These are phyloP conservation scores for Kwoniella dejecticola DNA, from an alignment of 768 basidiomycete genomes.

Conservation along the genomic window DNA sequence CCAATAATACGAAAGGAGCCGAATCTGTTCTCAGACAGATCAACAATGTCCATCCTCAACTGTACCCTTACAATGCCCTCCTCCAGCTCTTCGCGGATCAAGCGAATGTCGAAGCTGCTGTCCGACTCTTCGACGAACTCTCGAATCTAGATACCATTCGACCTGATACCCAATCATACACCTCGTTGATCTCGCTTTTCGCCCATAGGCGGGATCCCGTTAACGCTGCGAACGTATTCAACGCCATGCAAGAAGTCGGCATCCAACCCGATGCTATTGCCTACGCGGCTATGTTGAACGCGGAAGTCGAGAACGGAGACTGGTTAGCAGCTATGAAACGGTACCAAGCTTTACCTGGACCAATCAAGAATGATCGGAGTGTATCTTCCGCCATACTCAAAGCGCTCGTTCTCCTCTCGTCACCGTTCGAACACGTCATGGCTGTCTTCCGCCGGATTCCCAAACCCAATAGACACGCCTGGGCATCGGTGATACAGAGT, in stretches of 20 bases:
- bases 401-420: slow-evolving; percentile 77
- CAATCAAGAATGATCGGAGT: slow-evolving; percentile 47
- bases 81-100: slow-evolving; percentile 34
- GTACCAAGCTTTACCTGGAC: slow-evolving; percentile 64
- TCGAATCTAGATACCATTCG: slow-evolving; percentile 55
- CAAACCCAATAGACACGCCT: slow-evolving; percentile 60
- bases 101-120: slow-evolving; percentile 31
- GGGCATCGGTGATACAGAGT: slow-evolving; percentile 73
- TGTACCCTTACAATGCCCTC: slow-evolving; percentile 31
- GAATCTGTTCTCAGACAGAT: slow-evolving; percentile 20
- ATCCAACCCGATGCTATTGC: slow-evolving; percentile 40
- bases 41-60: slow-evolving; percentile 11
- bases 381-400: slow-evolving; percentile 78
- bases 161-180: slow-evolving; percentile 65
- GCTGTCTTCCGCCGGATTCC: slow-evolving; percentile 61
- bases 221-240: slow-evolving; percentile 69
- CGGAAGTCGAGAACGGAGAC: slow-evolving; percentile 74
- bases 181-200: slow-evolving; percentile 68
- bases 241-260: slow-evolving; percentile 61
- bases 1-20: slow-evolving; percentile 32
- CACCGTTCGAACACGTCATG: slow-evolving; percentile 69
- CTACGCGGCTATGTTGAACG: slow-evolving; percentile 70
- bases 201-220: slow-evolving; percentile 65
- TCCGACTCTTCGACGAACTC: slow-evolving; percentile 34
- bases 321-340: slow-evolving; percentile 74